Percentiles rank a stretch among this genome's conserved stretches.
phyloP scores from a whole-genome alignment of 148 eudicot species.

The Spergularia marina region DNA sequence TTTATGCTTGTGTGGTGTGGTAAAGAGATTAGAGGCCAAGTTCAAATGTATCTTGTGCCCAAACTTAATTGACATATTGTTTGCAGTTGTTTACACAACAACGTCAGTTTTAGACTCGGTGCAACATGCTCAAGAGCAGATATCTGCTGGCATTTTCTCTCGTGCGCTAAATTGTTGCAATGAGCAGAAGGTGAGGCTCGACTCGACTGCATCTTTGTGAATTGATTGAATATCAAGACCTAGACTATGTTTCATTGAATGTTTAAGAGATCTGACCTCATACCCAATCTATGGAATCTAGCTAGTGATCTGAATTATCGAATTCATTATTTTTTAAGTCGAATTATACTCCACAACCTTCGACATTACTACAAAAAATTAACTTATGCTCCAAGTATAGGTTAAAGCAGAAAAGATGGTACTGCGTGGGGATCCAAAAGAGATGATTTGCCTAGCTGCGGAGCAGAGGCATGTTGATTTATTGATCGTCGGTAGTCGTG shows the following conservation, averaged over 20 bases:
- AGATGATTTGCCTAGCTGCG: conserved; percentile 48
- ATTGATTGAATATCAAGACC: no score
- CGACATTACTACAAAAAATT: no score
- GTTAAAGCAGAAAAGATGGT: conserved; percentile 43
- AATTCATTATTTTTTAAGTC: no score
- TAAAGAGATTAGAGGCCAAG: background rate
- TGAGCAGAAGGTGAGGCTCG: conserved; percentile 27
- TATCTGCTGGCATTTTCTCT: conserved; percentile 36
- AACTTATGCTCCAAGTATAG: conserved; percentile 5
- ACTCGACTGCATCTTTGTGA: no score
- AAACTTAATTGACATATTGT: background rate
- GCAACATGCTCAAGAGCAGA: conserved; percentile 40
- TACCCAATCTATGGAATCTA: no score
- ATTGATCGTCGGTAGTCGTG: conserved; percentile 64
- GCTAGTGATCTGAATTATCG: no score
- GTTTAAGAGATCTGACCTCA: no score
- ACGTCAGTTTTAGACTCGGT: conserved; percentile 41
- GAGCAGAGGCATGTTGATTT: conserved; percentile 51
- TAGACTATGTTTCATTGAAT: no score
- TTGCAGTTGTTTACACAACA: conserved; percentile 44
- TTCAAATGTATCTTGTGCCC: background rate
- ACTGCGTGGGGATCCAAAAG: conserved; percentile 52
- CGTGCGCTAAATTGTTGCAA: conserved; percentile 46
- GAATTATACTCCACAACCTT: no score
- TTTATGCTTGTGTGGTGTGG: no score